Conservation (phyloP, 306 rosid genomes). For the Gastrolobium bilobum region DNA sequence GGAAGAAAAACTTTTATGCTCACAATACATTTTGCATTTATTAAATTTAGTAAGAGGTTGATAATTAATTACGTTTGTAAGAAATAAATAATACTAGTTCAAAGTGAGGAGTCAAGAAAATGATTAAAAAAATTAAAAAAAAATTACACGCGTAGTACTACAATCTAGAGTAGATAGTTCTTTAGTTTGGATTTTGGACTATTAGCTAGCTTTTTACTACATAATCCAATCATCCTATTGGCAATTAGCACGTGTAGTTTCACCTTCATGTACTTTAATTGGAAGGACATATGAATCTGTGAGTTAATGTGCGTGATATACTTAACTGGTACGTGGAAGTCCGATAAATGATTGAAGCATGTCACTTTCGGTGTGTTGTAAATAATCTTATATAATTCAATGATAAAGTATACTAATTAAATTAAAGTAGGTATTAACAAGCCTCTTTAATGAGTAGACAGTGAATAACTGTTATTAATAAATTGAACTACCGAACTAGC, state of each 20-base stretch:
- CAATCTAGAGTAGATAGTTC: slow-evolving; percentile 24
- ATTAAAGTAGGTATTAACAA: slow-evolving; percentile 37
- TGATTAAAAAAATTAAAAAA: not conserved
- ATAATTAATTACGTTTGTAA: not conserved
- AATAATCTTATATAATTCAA: not conserved
- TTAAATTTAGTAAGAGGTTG: not conserved
- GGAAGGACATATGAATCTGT: slow-evolving; percentile 30
- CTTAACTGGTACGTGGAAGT: slow-evolving; percentile 43
- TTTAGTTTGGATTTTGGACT: slow-evolving; percentile 47
- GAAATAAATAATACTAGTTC: not conserved
- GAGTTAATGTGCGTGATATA: slow-evolving; percentile 27
- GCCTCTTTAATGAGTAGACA: slow-evolving; percentile 29
- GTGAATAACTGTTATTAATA: slow-evolving; percentile 15
- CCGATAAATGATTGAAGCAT: slow-evolving; percentile 49
- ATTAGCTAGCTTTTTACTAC: slow-evolving; percentile 44
- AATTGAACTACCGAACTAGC: slow-evolving; percentile 15
- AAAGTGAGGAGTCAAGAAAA: slow-evolving; percentile 8
- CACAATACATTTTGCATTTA: not conserved
- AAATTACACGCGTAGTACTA: not conserved
- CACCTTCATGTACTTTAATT: slow-evolving; percentile 32
- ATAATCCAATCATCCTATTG: slow-evolving; percentile 18
- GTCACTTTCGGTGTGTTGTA: slow-evolving; percentile 59
- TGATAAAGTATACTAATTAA: slow-evolving; percentile 14
- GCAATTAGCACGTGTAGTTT: slow-evolving; percentile 44
- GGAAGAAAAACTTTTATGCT: not conserved